Evolutionary conservation across 331 rosid species (phyloP).

Genomic region (Cydonia oblonga): DNA sequence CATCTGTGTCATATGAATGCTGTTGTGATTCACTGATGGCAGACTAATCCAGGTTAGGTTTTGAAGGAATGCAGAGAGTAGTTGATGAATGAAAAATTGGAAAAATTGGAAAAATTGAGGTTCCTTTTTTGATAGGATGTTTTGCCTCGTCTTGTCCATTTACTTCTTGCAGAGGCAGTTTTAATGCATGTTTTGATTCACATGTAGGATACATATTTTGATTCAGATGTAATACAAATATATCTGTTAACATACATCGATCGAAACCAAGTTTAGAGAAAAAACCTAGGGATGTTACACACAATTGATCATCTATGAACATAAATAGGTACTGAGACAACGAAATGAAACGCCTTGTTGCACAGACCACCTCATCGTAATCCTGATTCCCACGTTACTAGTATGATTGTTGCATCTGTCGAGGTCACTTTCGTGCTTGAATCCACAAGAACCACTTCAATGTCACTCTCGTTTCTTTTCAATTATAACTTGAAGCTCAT

Average conservation of each 20-base stretch:
- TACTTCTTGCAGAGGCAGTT: not conserved
- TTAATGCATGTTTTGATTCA: not conserved
- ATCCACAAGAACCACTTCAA: not conserved
- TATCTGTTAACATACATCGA: not conserved
- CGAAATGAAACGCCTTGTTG: too few relatives aligned
- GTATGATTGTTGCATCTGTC: not conserved
- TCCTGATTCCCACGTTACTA: not conserved
- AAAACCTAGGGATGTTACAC: not conserved
- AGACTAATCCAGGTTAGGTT: conserved; percentile 8
- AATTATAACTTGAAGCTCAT: not conserved
- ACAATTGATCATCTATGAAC: not conserved
- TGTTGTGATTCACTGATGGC: not conserved
- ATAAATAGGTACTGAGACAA: not conserved
- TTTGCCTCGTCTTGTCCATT: not conserved
- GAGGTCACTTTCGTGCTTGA: not conserved
- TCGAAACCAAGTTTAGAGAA: not conserved
- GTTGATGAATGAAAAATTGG: not conserved
- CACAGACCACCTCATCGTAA: not conserved
- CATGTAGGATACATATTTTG: not conserved
- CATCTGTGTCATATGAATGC: not conserved
- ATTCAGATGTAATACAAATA: not conserved
- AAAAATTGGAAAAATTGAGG: not conserved
- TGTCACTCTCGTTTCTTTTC: not conserved
- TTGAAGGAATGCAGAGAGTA: conserved; percentile 1
- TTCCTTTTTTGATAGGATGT: not conserved